Evolutionary conservation across 2,329 filamentous ascomycete genomes (phyloP), one percentile per base, ranked within the genome.

Genomic region (Penicillium decumbens): DNA sequence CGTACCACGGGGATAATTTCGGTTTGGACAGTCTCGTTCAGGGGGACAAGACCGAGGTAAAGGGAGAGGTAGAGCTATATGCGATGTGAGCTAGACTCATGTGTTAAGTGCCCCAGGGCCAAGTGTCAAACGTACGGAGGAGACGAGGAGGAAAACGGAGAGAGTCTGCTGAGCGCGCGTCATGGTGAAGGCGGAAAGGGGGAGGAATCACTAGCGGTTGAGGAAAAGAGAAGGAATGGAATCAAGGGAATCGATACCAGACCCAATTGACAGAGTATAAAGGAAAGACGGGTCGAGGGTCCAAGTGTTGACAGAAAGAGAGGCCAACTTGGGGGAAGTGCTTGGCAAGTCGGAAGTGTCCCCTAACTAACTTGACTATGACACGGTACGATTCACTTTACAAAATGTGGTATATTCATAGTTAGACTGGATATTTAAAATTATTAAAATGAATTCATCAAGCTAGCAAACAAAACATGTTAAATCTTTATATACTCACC

Each of bases 91-190:
- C 39, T 9, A 37, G 33, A 37, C 7, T 18, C 18, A 2, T 20
- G 3, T 12, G 3, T 12, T 18, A 37, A 8, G 33, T 37, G 15
- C 18, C 33, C 9, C 18, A 9, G 18, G 18, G 8, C 32, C 7
- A 10, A 18, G 9, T 37, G 33, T 39, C 25, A 27, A 18, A 57
- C 82, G 63, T 85, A 96, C 91, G 32, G 91, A 95, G 64, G 88
- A 89, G 72, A 93, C 81, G 62, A 96, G 80, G 65, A 96, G 83
- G 65, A 84, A 85, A 65, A 95, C 80, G 54, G 90, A 95, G 68
- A 96, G 85, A 58, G 89, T 92, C 74, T 97, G 91, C 71, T 89
- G 85, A 20, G 93, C 93, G 74, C 91, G 89, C 60, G 93, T 95
- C 93, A 97, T 97, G 57, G 59, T 84, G 74, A 56, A 51, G 46